A percentile compares a stretch with the other conserved stretches of the same genome.
Evolutionary conservation across 1,139 yeast species (phyloP).

Genomic region (Taphrina wiesneri): DNA sequence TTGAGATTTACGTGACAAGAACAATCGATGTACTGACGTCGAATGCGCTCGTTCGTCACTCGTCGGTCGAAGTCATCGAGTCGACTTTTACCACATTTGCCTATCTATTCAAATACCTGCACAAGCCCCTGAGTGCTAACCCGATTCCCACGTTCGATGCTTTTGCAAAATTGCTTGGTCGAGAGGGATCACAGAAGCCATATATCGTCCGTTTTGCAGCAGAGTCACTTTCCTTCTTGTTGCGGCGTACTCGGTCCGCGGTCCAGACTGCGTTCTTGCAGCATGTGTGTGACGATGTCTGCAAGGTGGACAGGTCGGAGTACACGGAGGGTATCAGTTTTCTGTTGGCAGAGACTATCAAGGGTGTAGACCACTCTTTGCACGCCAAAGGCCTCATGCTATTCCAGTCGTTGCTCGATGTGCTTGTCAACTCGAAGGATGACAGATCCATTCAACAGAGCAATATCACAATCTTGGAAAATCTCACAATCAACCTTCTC

Average conservation of each 20-base stretch:
- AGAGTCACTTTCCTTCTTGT: conserved; percentile 80
- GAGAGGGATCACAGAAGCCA: conserved; percentile 53
- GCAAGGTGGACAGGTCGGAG: conserved; percentile 42
- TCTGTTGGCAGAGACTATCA: conserved; percentile 72
- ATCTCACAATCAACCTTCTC: conserved; percentile 18
- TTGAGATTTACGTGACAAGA: conserved; percentile 64
- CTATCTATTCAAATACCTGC: conserved; percentile 81
- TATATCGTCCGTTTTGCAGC: conserved; percentile 82
- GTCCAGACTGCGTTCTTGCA: conserved; percentile 54
- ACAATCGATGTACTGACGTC: conserved; percentile 56
- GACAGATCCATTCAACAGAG: neutral
- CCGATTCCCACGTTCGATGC: conserved; percentile 65
- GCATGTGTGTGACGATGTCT: conserved; percentile 50
- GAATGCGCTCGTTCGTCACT: conserved; percentile 52
- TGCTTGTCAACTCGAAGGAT: neutral
- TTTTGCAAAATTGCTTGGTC: conserved; percentile 63
- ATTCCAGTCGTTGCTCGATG: conserved; percentile 21
- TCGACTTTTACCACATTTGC: conserved; percentile 85
- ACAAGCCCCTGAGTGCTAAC: conserved; percentile 62
- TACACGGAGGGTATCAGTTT: conserved; percentile 61
- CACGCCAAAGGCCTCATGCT: conserved; percentile 54
- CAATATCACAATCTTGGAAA: neutral
- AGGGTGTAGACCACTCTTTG: conserved; percentile 66
- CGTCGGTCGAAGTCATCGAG: conserved; percentile 62
- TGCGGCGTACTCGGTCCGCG: conserved; percentile 64